Percentiles rank a stretch among this genome's conserved stretches.
These are phyloP conservation scores for Sonneratia alba DNA, from an alignment of 345 rosid species.

Conservation along the genomic window DNA sequence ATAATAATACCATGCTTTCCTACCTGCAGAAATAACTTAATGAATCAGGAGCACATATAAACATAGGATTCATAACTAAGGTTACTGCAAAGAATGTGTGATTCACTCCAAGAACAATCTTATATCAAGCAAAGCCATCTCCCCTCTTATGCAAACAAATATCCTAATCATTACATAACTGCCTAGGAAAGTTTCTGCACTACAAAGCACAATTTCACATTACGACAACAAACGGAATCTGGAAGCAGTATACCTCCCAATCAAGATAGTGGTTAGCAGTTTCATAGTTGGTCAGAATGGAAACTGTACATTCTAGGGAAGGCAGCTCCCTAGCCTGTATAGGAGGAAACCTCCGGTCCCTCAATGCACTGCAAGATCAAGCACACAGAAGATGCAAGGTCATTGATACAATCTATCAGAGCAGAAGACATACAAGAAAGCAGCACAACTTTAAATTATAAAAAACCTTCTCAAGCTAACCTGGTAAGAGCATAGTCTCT, in stretches of 20 bases:
- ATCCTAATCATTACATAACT: not conserved
- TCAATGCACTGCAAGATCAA: conserved; percentile 64
- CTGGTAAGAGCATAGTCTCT: conserved; percentile 92
- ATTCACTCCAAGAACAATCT: not conserved
- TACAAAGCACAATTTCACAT: not conserved
- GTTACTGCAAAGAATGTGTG: not conserved
- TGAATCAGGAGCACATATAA: not conserved
- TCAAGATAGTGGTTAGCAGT: conserved; percentile 68
- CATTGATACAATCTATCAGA: not conserved
- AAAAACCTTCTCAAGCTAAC: conserved; percentile 23
- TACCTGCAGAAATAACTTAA: conserved; percentile 31
- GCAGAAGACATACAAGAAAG: not conserved
- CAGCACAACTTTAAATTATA: not conserved
- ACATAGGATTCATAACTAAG: not conserved
- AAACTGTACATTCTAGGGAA: conserved; percentile 80
- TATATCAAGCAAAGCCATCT: not conserved
- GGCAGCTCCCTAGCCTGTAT: conserved; percentile 93
- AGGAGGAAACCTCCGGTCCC: conserved; percentile 94
- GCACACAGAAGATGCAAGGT: not conserved
- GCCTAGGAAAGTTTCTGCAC: not conserved
- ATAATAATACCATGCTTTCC: conserved; percentile 93
- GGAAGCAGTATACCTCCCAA: conserved; percentile 69
- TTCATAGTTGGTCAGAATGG: conserved; percentile 77
- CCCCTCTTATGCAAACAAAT: not conserved
- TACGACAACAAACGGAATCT: not conserved